A percentile compares a stretch with the other conserved stretches of the same genome.
phyloP scores from a whole-genome alignment of 106 monocot genomes.

The Hemerocallis citrina region DNA sequence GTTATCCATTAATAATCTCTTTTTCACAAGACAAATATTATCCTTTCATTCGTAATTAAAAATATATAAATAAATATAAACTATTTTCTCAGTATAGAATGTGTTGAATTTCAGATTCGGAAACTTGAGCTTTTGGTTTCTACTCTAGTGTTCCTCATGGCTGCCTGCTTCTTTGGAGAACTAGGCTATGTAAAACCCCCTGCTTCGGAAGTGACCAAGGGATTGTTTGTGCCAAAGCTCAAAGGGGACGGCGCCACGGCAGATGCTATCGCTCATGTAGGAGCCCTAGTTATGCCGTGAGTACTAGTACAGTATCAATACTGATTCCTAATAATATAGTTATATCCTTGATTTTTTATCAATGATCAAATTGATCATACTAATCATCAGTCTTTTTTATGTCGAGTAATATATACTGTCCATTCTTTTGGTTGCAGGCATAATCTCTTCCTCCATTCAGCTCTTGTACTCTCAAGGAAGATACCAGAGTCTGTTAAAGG shows the following conservation, averaged over 20 bases:
- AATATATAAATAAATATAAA: too few species aligned
- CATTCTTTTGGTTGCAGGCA: constrained; percentile 23
- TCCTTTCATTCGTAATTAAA: too few species aligned
- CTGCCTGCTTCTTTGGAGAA: constrained; percentile 44
- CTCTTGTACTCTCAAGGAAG: constrained; percentile 52
- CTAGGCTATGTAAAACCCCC: constrained; percentile 35
- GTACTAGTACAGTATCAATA: too few species aligned
- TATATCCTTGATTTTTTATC: neutral
- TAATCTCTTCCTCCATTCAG: constrained; percentile 57
- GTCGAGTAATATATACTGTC: neutral
- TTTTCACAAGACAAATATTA: too few species aligned
- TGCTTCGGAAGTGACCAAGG: constrained; percentile 27
- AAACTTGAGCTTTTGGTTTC: constrained; percentile 46
- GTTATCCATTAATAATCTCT: too few species aligned
- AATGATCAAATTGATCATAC: neutral
- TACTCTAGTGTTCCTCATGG: constrained; percentile 34
- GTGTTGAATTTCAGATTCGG: too few species aligned
- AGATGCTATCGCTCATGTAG: constrained; percentile 45
- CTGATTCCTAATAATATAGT: too few species aligned
- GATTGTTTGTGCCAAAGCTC: constrained; percentile 45
- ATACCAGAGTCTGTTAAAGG: constrained; percentile 20
- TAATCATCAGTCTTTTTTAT: neutral
- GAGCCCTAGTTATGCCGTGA: constrained; percentile 61
- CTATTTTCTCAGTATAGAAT: too few species aligned
- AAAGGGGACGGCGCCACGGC: constrained; percentile 21